phyloP scores from a whole-genome alignment of 2,329 filamentous ascomycete genomes.

The Graphilbum ipis-grandicollis region DNA sequence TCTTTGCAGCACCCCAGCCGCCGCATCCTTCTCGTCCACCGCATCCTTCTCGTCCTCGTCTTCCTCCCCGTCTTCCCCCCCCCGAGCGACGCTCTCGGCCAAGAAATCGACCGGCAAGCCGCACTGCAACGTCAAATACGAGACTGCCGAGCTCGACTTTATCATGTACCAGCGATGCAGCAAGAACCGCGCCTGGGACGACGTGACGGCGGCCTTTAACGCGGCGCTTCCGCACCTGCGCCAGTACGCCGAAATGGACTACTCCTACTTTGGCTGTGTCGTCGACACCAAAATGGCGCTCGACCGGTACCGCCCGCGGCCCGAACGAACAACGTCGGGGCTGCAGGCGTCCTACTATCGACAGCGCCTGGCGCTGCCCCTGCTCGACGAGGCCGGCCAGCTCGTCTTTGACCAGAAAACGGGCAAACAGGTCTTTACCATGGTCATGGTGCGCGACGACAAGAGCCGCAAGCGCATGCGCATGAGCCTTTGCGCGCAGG shows the following conservation, averaged over 20 bases:
- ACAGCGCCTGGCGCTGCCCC: conserved; percentile 10
- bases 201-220: conserved; percentile 10
- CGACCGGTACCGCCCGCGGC: conserved; percentile 8
- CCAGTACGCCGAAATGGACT: conserved; percentile 9
- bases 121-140: conserved; percentile 12
- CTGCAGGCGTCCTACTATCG: conserved; percentile 12
- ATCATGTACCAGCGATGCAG: conserved; percentile 12
- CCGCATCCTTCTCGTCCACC: too few relatives aligned
- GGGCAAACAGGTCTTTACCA: conserved; percentile 9
- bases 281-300: conserved; percentile 1
- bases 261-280: not conserved
- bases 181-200: conserved; percentile 10
- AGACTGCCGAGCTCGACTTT: conserved; percentile 11
- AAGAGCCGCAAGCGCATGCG: conserved; percentile 8
- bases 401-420: conserved; percentile 9
- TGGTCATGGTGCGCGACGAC: conserved; percentile 12
- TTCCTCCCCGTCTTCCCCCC: too few relatives aligned
- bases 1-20: too few relatives aligned
- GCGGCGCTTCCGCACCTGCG: conserved; percentile 9
- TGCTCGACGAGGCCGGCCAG: conserved; percentile 8
- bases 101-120: too few relatives aligned
- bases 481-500: not conserved
- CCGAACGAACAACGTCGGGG: conserved; percentile 10
- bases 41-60: too few relatives aligned
- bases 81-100: not conserved